These are phyloP conservation scores for Chlamydomonas eustigma DNA, from an alignment of 139 green algal genomes.

Conservation along the genomic window DNA sequence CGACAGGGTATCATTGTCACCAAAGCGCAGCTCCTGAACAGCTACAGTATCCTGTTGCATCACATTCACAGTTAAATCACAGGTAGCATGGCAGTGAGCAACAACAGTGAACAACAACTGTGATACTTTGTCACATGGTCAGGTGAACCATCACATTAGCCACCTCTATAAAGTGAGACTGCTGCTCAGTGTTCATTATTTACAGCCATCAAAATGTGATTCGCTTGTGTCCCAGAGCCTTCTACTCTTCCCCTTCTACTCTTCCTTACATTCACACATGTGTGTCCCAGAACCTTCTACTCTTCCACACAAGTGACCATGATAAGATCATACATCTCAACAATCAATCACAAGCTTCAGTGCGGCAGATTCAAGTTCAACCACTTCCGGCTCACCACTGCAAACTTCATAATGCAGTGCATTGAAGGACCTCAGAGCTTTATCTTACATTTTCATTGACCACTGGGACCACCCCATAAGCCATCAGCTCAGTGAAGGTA, in stretches of 20 bases:
- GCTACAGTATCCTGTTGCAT: slow-evolving; percentile 6
- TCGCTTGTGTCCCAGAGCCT: not conserved
- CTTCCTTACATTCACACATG: not conserved
- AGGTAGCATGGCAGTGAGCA: too few species aligned
- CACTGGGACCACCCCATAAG: slow-evolving; percentile 76
- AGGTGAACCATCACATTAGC: not conserved
- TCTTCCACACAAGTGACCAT: not conserved
- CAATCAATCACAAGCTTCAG: not conserved
- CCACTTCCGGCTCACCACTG: too few species aligned
- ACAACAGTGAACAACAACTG: not conserved
- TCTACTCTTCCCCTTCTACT: not conserved
- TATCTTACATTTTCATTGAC: slow-evolving; percentile 90
- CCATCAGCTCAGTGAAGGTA: slow-evolving; percentile 85
- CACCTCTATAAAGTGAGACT: not conserved
- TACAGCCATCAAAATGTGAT: not conserved
- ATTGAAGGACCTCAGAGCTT: not conserved
- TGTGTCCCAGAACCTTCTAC: too few species aligned
- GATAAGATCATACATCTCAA: not conserved
- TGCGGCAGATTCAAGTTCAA: too few species aligned
- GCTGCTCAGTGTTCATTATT: not conserved
- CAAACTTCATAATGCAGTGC: not conserved
- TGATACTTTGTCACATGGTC: not conserved
- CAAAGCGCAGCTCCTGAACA: slow-evolving; percentile 74
- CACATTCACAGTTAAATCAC: not conserved
- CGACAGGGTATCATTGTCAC: slow-evolving; percentile 94